Evolutionary conservation across 106 monocot species (phyloP).

Genomic region (Agapanthus africanus): DNA sequence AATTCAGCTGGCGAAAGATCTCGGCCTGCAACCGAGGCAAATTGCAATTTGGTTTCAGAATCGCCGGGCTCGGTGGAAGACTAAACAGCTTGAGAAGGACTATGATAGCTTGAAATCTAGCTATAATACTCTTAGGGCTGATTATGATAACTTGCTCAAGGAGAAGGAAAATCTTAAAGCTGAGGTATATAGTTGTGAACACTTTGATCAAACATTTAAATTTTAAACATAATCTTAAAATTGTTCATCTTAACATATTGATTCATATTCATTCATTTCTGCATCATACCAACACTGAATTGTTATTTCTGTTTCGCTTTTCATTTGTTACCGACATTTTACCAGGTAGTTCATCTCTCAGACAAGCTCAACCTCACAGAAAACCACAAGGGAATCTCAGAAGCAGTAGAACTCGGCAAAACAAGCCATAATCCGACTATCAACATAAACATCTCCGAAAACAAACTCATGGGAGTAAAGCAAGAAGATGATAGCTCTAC

Average conservation of each 20-base stretch:
- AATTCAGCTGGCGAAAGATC: slow-evolving; percentile 58
- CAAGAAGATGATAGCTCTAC: slow-evolving; percentile 34
- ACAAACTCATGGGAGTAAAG: slow-evolving; percentile 3
- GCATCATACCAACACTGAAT: too few relatives aligned
- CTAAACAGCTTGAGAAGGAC: slow-evolving; percentile 55
- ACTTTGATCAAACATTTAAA: too few relatives aligned
- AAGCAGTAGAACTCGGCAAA: slow-evolving; percentile 1
- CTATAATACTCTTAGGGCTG: slow-evolving; percentile 45
- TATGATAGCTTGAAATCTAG: slow-evolving; percentile 51
- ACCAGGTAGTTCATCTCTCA: slow-evolving; percentile 25
- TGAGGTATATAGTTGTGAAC: slow-evolving; percentile 56
- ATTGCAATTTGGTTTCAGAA: slow-evolving; percentile 74
- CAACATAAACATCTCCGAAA: not conserved
- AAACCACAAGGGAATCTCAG: not conserved
- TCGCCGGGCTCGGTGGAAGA: slow-evolving; percentile 60
- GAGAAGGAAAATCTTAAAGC: slow-evolving; percentile 55
- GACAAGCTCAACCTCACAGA: slow-evolving; percentile 28
- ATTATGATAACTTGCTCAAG: slow-evolving; percentile 29
- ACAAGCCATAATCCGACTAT: not conserved
- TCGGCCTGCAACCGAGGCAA: slow-evolving; percentile 67
- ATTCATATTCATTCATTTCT: too few relatives aligned
- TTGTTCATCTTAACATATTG: too few relatives aligned
- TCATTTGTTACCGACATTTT: too few relatives aligned
- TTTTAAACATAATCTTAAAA: too few relatives aligned
- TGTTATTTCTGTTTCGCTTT: too few relatives aligned